A percentile compares a stretch with the other conserved stretches of the same genome.
Evolutionary conservation across 352 stramenopile species (phyloP).

Genomic region (Pythium volutum): DNA sequence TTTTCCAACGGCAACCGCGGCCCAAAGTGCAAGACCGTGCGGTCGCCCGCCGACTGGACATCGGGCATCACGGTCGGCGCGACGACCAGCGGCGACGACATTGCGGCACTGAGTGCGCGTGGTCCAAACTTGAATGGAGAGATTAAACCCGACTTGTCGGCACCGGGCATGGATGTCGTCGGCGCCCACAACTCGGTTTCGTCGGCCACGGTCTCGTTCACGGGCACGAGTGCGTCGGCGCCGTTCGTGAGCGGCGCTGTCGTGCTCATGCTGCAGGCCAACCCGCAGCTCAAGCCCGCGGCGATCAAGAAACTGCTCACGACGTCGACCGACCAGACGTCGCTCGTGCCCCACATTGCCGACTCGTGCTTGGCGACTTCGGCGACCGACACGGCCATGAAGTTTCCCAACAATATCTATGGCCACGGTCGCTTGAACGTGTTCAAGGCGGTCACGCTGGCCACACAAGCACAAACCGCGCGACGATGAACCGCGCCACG

Average conservation of each 20-base stretch:
- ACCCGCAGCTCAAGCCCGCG: constrained; percentile 24
- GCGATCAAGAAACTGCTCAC: constrained; percentile 31
- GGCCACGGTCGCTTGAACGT: constrained; percentile 52
- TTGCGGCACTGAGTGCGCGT: constrained; percentile 32
- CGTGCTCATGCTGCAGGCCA: constrained; percentile 36
- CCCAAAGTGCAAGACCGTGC: constrained; percentile 37
- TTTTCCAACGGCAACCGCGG: constrained; percentile 52
- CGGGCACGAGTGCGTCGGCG: constrained; percentile 38
- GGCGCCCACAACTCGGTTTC: constrained; percentile 17
- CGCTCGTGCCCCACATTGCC: constrained; percentile 11
- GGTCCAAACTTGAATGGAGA: constrained; percentile 38
- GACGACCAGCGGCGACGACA: constrained; percentile 34
- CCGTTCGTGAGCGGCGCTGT: constrained; percentile 39
- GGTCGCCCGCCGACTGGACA: constrained; percentile 32
- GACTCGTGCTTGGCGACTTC: constrained; percentile 12
- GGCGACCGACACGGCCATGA: constrained; percentile 9
- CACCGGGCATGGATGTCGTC: constrained; percentile 33
- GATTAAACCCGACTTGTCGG: constrained; percentile 41
- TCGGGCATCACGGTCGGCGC: constrained; percentile 46
- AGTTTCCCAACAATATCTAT: constrained; percentile 59
- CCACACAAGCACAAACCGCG: neutral
- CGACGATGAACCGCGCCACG: neutral
- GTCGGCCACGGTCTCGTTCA: constrained; percentile 18
- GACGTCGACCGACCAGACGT: constrained; percentile 5
- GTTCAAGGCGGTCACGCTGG: constrained; percentile 22